Evolutionary conservation across 331 rosid species (phyloP), one percentile per base, ranked within the genome.

Genomic region (Cydonia oblonga): DNA sequence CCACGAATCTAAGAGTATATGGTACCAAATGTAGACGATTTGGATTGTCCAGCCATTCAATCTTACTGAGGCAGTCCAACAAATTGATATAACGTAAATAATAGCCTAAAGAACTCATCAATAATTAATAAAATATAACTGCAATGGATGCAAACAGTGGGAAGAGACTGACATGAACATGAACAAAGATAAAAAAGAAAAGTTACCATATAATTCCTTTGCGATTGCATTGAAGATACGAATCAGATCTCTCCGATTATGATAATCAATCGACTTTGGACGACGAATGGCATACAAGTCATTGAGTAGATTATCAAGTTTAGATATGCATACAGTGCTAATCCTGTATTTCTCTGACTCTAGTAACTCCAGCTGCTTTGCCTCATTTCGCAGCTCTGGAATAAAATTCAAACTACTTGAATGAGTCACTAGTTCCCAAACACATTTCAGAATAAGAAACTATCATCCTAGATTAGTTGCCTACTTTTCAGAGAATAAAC

Each of bases 161-260:
- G 38, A 11, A 30, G 42, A 62, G 67, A 12, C 3, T 16, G 13
- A 23, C 42, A 16, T 62, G 44, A 30, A 40, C 42, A 28, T 62
- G 67, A 30, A 29, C 23, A 62, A 30, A 28, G 8, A 16, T 26
- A 19, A 49, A 24, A 67, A 26, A 29, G 35, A 19, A 13, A 68
- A 28, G 44, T 69, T 51, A 69, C 63, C 73, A 20, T 69, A 69
- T 69, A 69, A 52, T 52, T 69, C 62, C 7, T 13, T 51, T 13
- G 73, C 13, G 44, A 69, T 69, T 32, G 28, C 62, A 52, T 69
- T 69, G 62, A 69, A 69, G 18, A 69, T 51, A 6, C 73, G 73
- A 51, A 69, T 69, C 73, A 69, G 20, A 69, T 69, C 73, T 52
- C 73, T 51, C 1, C 73, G 62, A 69, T 29, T 69, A 16, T 19